Evolutionary conservation across 257 asterid genomes (phyloP), one percentile per base, ranked within the genome.

Genomic region (Linaria vulgaris): DNA sequence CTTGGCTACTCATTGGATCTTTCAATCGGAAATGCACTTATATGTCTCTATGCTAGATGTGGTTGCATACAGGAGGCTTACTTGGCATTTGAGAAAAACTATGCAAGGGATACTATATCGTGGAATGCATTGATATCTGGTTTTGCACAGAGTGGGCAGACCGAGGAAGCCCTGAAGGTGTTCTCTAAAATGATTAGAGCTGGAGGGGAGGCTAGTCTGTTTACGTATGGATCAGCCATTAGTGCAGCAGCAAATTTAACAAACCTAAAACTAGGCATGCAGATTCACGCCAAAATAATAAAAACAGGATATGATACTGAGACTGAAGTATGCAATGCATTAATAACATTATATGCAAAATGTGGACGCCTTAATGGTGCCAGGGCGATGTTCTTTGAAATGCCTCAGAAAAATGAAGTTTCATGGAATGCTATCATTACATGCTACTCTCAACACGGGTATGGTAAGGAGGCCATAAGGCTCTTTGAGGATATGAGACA

Each of bases 371-470:
- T 90, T 56, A 59, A 67, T 49, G 87, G 76, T 61, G 92, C 94
- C 61, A 56, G 76, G 74, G 83, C 73, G 74, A 78, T 76, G 68
- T 90, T 90, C 63, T 24, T 52, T 54, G 92, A 71, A 45, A 90
- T 82, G 87, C 87, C 86, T 64, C 61, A 37, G 48, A 87, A 74
- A 72, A 87, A 85, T 59, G 90, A 85, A 59, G 79, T 91, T 58
- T 88, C 96, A 6, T 88, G 97, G 96, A 91, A 88, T 68, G n/a
- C n/a, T n/a, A 85, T 85, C 94, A 88, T 91, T 50, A 85, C 95
- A 6, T 94, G 89, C 27, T 91, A 82, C 61, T 88, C 97, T 60
- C 97, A 91, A 76, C 97, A 91, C 56, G 97, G 97, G 34, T 60
- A 77, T 43, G 96, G 91, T 63, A 59, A 44, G 61, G 70, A 83